Conservation (phyloP, 495 filamentous ascomycete genomes). For the Penicillium bialowiezense region DNA sequence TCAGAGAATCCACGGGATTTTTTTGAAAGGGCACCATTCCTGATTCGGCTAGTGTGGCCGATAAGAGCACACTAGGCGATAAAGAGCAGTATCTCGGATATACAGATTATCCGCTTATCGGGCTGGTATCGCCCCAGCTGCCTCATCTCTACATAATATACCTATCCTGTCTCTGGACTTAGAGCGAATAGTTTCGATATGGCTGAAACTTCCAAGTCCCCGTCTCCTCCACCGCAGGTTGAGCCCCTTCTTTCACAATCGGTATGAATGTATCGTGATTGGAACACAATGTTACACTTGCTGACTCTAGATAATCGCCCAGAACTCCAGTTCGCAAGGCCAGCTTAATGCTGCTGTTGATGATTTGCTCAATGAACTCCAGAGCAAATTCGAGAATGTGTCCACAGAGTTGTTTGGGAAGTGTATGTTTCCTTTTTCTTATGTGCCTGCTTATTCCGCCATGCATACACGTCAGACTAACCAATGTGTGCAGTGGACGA, state of each 20-base stretch:
- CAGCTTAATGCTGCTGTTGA: constrained; percentile 74
- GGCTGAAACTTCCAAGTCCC: constrained; percentile 15
- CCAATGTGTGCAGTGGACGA: constrained; percentile 71
- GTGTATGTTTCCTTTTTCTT: constrained; percentile 51
- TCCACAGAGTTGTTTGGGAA: constrained; percentile 85
- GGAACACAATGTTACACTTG: background rate
- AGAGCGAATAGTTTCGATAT: constrained; percentile 15
- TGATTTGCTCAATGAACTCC: constrained; percentile 77
- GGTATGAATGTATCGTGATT: too few species aligned
- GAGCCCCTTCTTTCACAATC: constrained; percentile 25
- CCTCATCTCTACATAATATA: background rate
- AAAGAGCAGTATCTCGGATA: constrained; percentile 7
- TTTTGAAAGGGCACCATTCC: constrained; percentile 36
- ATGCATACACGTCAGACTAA: constrained; percentile 2
- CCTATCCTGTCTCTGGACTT: background rate
- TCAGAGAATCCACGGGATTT: constrained; percentile 35
- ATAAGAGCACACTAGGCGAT: constrained; percentile 18
- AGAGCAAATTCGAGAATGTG: constrained; percentile 77
- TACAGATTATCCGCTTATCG: constrained; percentile 27
- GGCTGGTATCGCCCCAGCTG: background rate
- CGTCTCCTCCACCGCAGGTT: constrained; percentile 11
- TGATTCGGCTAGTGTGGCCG: constrained; percentile 24
- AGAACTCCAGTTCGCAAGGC: constrained; percentile 51
- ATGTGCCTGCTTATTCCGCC: background rate
- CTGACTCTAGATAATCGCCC: constrained; percentile 6